phyloP scores from a whole-genome alignment of 2,329 filamentous ascomycete species.

The Epicoccum nigrum region DNA sequence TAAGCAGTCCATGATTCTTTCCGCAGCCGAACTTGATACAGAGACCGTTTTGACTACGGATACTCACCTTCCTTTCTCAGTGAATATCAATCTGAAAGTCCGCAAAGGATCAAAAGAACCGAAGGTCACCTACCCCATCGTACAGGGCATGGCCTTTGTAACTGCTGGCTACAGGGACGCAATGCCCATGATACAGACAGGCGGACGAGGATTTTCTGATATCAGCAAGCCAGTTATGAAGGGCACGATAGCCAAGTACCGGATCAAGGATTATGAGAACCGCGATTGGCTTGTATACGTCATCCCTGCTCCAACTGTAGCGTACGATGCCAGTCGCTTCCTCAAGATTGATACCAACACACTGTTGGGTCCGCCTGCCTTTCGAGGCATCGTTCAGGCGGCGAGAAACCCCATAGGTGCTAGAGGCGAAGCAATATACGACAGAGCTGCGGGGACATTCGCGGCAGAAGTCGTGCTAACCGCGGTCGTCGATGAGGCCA shows the following conservation, averaged over 20 bases:
- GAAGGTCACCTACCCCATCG: slow-evolving; percentile 76
- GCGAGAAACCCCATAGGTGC: slow-evolving; percentile 71
- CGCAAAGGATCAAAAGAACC: slow-evolving; percentile 60
- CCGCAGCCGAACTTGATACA: slow-evolving; percentile 72
- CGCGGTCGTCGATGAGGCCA: slow-evolving; percentile 63
- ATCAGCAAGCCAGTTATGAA: slow-evolving; percentile 65
- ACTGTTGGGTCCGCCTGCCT: slow-evolving; percentile 69
- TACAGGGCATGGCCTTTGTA: slow-evolving; percentile 89
- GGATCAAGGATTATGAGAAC: slow-evolving; percentile 71
- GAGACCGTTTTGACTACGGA: slow-evolving; percentile 64
- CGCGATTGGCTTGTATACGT: slow-evolving; percentile 79
- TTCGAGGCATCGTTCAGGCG: slow-evolving; percentile 81
- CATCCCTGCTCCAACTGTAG: slow-evolving; percentile 58
- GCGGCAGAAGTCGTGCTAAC: slow-evolving; percentile 67
- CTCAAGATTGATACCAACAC: slow-evolving; percentile 65
- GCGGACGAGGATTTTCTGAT: slow-evolving; percentile 73
- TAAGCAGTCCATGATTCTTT: slow-evolving; percentile 80
- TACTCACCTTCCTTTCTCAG: slow-evolving; percentile 62
- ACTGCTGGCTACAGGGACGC: slow-evolving; percentile 76
- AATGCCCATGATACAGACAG: slow-evolving; percentile 72
- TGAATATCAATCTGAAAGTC: slow-evolving; percentile 69
- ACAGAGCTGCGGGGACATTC: slow-evolving; percentile 77
- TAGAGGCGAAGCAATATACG: slow-evolving; percentile 71
- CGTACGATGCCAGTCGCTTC: slow-evolving; percentile 67
- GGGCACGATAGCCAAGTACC: slow-evolving; percentile 75